Evolutionary conservation across 371 early-diverging fungal species (phyloP).

Genomic region (Nematocida parisii): DNA sequence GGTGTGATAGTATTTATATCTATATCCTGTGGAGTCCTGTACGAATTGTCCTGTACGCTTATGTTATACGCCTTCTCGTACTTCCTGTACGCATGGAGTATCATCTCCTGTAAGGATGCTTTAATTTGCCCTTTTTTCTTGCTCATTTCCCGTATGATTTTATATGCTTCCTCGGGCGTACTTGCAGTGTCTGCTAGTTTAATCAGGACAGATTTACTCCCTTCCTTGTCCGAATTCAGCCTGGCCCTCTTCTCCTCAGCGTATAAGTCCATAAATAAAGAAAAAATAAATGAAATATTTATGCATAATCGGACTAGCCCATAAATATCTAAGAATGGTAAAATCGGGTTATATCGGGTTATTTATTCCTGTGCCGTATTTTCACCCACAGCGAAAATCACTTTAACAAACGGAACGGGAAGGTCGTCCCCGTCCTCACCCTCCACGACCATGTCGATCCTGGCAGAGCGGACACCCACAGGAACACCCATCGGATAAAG

Average conservation of each 20-base stretch:
- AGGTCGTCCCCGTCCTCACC: constrained; percentile 52
- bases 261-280: constrained; percentile 59
- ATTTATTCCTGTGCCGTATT: too few relatives aligned
- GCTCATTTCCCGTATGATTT: constrained; percentile 54
- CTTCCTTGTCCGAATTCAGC: constrained; percentile 59
- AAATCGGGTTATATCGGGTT: too few relatives aligned
- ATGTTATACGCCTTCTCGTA: neutral
- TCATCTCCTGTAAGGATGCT: constrained; percentile 57
- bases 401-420: constrained; percentile 46
- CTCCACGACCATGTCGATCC: constrained; percentile 46
- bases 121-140: constrained; percentile 65
- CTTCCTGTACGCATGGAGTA: constrained; percentile 56
- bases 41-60: constrained; percentile 24
- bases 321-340: too few relatives aligned
- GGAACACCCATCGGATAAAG: constrained; percentile 46
- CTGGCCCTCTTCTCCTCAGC: constrained; percentile 67
- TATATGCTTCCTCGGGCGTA: constrained; percentile 55
- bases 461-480: constrained; percentile 17
- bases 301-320: too few relatives aligned
- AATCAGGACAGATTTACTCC: constrained; percentile 45
- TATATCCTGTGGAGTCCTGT: neutral
- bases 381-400: neutral
- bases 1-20: neutral
- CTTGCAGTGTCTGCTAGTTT: constrained; percentile 58
- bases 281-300: constrained; percentile 32